A percentile compares a stretch with the other conserved stretches of the same genome.
phyloP scores from a whole-genome alignment of 441 rosid genomes.

The Raphanus hybrid region DNA sequence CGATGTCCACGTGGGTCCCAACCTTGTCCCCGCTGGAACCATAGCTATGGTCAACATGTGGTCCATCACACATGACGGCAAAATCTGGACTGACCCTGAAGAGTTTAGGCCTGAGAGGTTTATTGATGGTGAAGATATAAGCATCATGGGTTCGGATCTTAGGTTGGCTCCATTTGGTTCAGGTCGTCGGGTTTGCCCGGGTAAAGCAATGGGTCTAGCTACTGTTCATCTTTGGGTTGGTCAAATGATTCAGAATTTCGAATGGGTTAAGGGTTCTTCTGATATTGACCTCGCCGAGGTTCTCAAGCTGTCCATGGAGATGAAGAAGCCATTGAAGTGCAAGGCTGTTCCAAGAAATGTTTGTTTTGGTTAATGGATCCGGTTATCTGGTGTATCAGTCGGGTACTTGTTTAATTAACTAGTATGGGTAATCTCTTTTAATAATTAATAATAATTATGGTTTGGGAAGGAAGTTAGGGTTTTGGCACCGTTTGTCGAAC shows the following conservation, averaged over 20 bases:
- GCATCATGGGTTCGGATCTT: constrained; percentile 61
- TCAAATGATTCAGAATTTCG: constrained; percentile 52
- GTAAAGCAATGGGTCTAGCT: constrained; percentile 62
- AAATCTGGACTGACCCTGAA: constrained; percentile 58
- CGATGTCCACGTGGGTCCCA: constrained; percentile 51
- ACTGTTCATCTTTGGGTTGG: constrained; percentile 59
- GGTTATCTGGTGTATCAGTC: not conserved
- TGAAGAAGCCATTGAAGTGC: constrained; percentile 55
- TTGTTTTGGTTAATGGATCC: constrained; percentile 6
- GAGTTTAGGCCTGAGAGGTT: constrained; percentile 71
- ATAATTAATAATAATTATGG: constrained; percentile 28
- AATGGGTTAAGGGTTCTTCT: constrained; percentile 49
- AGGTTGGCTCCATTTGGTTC: constrained; percentile 66
- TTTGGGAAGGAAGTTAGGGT: constrained; percentile 36
- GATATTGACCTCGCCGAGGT: constrained; percentile 50
- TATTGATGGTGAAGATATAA: constrained; percentile 48
- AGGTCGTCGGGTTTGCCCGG: constrained; percentile 68
- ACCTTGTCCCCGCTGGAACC: constrained; percentile 69
- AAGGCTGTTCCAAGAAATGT: constrained; percentile 51
- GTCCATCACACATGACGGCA: constrained; percentile 76
- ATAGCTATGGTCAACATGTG: constrained; percentile 95
- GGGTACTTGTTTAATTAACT: constrained; percentile 14
- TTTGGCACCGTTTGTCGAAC: constrained; percentile 32
- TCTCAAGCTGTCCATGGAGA: constrained; percentile 62
- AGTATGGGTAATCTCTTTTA: constrained; percentile 10